Evolutionary conservation across 2,329 filamentous ascomycete species (phyloP).

Genomic region (Arthrobotrys musiformis): DNA sequence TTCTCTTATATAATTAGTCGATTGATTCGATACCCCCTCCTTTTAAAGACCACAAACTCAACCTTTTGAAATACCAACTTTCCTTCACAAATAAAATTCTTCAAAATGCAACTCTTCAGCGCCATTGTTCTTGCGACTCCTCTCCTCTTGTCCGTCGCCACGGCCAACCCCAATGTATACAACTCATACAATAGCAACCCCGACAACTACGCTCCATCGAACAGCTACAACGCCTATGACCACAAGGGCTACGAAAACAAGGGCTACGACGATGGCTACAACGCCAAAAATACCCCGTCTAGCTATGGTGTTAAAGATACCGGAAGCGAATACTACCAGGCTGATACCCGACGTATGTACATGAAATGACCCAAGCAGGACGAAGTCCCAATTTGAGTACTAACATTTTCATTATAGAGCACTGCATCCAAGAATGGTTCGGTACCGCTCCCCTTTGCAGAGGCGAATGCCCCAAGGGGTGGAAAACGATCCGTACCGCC

Average conservation of each 20-base stretch:
- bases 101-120: conserved; percentile 42
- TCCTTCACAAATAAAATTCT: background rate
- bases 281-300: background rate
- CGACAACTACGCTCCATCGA: background rate
- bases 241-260: background rate
- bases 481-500: conserved; percentile 24
- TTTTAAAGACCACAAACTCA: background rate
- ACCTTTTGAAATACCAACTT: background rate
- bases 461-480: conserved; percentile 45
- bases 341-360: conserved; percentile 24
- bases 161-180: background rate
- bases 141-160: conserved; percentile 18
- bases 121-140: conserved; percentile 26
- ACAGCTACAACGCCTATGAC: conserved; percentile 1
- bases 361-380: background rate
- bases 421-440: conserved; percentile 54
- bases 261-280: background rate
- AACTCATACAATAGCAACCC: background rate
- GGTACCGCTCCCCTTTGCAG: conserved; percentile 50
- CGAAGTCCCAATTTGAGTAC: background rate
- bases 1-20: background rate
- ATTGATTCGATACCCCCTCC: background rate
- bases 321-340: background rate
- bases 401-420: conserved; percentile 30
- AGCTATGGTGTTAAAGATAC: background rate